Conservation (phyloP, 106 monocot genomes). For the Agapanthus africanus region DNA sequence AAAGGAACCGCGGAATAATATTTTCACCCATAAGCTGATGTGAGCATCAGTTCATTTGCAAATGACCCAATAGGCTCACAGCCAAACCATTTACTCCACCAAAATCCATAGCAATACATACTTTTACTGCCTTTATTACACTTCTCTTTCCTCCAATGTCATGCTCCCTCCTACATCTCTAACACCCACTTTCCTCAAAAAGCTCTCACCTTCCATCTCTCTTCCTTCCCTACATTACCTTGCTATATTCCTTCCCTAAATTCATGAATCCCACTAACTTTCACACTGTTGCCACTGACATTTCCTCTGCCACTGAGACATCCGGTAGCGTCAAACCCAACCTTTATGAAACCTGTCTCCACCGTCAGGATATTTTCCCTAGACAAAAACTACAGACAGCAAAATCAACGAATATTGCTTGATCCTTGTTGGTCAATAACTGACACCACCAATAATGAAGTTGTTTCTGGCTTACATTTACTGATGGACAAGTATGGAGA, state of each 20-base stretch:
- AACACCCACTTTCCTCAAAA: background rate
- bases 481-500: background rate
- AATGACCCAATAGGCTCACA: no score
- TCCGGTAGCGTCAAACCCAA: background rate
- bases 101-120: no score
- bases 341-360: background rate
- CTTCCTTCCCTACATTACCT: background rate
- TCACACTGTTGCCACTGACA: background rate
- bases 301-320: background rate
- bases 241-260: background rate
- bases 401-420: background rate
- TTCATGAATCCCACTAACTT: background rate
- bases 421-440: background rate
- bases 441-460: background rate
- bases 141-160: no score
- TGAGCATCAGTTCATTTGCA: no score
- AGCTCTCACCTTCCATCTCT: background rate
- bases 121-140: no score
- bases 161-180: no score
- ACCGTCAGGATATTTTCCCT: background rate
- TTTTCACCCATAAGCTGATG: no score
- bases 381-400: background rate
- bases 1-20: no score
- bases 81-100: no score
- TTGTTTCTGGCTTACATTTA: background rate